Percentiles rank a stretch among this genome's conserved stretches.
Evolutionary conservation across 1,139 yeast species (phyloP).

Genomic region (Yamadazyma diospyri): DNA sequence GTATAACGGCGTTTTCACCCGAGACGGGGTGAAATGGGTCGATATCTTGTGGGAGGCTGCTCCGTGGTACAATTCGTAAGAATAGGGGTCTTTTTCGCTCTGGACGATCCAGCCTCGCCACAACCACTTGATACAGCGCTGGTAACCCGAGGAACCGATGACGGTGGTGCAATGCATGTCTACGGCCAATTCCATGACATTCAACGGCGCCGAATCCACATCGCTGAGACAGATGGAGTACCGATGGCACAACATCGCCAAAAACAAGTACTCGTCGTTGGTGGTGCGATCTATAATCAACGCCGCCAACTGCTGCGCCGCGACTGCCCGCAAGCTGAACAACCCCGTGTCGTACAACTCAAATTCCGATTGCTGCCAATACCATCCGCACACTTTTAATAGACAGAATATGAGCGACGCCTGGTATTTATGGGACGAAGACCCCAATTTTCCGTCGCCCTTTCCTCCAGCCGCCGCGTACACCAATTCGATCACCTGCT

Average conservation of each 20-base stretch:
- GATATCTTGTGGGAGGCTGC: conserved; percentile 52
- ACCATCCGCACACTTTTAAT: conserved; percentile 78
- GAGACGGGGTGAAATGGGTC: conserved; percentile 77
- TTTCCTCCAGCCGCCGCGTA: conserved; percentile 80
- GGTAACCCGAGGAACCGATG: conserved; percentile 78
- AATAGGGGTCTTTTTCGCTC: conserved; percentile 63
- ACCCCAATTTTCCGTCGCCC: conserved; percentile 55
- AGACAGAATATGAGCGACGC: conserved; percentile 68
- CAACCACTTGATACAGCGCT: conserved; percentile 82
- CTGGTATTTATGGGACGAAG: conserved; percentile 60
- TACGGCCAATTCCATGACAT: conserved; percentile 80
- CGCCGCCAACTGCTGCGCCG: conserved; percentile 74
- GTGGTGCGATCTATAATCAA: conserved; percentile 57
- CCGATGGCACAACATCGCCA: conserved; percentile 75
- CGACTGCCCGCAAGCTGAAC: conserved; percentile 55
- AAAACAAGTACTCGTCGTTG: conserved; percentile 64
- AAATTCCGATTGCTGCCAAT: conserved; percentile 52
- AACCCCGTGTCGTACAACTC: conserved; percentile 70
- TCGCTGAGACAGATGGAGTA: conserved; percentile 65
- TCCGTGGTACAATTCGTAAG: conserved; percentile 62
- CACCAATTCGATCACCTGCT: conserved; percentile 55
- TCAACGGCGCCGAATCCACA: conserved; percentile 57
- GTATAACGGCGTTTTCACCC: conserved; percentile 80
- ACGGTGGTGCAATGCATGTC: conserved; percentile 80
- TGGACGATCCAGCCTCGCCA: conserved; percentile 95